Evolutionary conservation across 495 filamentous ascomycete genomes (phyloP).

Genomic region (Neurospora intermedia): DNA sequence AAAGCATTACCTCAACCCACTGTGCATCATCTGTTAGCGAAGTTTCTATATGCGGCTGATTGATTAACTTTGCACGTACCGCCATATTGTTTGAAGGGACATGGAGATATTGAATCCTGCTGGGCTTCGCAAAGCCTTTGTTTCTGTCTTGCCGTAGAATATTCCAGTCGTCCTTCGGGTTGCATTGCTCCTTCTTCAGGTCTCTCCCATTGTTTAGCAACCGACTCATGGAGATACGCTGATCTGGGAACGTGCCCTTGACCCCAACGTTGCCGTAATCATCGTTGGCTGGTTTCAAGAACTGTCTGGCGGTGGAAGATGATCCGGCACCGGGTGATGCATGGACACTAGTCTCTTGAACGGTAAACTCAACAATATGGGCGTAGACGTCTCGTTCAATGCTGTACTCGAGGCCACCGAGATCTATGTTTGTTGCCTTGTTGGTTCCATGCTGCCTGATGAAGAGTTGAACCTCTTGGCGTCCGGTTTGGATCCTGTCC

Average conservation of each 20-base stretch:
- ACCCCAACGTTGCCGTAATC: not conserved
- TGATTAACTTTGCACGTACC: not conserved
- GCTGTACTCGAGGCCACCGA: not conserved
- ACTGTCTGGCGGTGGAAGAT: not conserved
- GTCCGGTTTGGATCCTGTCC: not conserved
- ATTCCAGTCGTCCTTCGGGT: not conserved
- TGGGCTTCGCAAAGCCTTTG: not conserved
- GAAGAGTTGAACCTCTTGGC: not conserved
- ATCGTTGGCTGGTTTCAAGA: constrained; percentile 3
- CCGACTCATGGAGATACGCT: constrained; percentile 2
- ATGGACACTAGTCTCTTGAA: not conserved
- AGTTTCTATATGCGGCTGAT: no score
- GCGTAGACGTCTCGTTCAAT: constrained; percentile 10
- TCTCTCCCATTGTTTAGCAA: not conserved
- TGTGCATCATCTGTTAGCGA: not conserved
- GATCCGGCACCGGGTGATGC: not conserved
- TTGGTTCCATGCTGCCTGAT: not conserved
- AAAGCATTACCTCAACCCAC: constrained; percentile 12
- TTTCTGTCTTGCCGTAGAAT: not conserved
- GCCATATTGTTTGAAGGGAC: constrained; percentile 14
- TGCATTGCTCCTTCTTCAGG: not conserved
- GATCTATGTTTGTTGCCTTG: no score
- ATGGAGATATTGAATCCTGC: constrained; percentile 9
- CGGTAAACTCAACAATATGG: constrained; percentile 6
- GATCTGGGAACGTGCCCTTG: constrained; percentile 12